phyloP scores from a whole-genome alignment of 352 stramenopile species.

The Pythium phragmitis region DNA sequence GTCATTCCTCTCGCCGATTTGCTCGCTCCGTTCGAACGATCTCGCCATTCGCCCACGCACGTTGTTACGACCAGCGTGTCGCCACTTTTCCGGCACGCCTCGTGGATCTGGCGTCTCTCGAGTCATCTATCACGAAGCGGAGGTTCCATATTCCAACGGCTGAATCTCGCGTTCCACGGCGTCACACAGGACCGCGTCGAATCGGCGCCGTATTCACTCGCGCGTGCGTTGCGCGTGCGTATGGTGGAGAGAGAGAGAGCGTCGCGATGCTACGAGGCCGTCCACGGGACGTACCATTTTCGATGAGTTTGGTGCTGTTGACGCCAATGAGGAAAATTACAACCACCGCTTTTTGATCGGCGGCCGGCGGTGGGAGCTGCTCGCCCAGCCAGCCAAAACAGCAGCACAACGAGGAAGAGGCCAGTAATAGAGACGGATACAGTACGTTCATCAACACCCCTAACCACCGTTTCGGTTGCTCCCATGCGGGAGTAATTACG shows the following conservation, averaged over 20 bases:
- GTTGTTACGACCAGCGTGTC: no score
- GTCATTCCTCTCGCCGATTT: not conserved
- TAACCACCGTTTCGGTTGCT: no score
- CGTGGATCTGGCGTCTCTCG: not conserved
- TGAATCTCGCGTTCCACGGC: not conserved
- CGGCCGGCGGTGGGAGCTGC: constrained; percentile 2
- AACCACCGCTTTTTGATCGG: constrained; percentile 22
- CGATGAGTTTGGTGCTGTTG: constrained; percentile 34
- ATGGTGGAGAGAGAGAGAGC: constrained; percentile 6
- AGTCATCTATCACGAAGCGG: not conserved
- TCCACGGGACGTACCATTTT: constrained; percentile 31
- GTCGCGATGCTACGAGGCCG: not conserved
- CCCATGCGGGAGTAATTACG: no score
- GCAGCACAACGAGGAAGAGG: not conserved
- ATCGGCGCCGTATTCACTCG: not conserved
- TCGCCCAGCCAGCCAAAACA: constrained; percentile 16
- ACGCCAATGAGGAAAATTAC: constrained; percentile 33
- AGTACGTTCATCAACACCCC: not conserved
- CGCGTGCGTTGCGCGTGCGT: not conserved
- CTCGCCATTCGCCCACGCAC: no score
- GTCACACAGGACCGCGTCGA: not conserved
- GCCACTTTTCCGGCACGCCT: no score
- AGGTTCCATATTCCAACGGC: not conserved
- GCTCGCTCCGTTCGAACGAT: not conserved
- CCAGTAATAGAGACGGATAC: constrained; percentile 1